Conservation (phyloP, 495 filamentous ascomycete species). For the Tuber brumale region DNA sequence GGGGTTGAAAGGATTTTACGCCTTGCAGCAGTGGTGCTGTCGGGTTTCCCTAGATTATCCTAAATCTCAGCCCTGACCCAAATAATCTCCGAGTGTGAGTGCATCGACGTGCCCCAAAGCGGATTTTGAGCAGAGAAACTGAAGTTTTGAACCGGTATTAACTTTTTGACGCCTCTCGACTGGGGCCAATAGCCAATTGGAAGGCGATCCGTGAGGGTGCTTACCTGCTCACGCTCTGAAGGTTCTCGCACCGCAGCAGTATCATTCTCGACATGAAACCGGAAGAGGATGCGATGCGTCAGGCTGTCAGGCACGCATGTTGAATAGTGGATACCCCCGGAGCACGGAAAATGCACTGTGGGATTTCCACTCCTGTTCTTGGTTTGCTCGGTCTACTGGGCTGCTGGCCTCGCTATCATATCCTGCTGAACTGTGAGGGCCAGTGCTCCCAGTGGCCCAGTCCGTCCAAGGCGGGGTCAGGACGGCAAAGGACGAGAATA, state of each 20-base stretch:
- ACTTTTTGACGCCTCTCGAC: neutral
- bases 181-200: no score
- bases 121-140: neutral
- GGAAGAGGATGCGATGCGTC: no score
- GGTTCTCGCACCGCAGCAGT: neutral
- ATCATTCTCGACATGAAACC: neutral
- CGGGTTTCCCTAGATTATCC: neutral
- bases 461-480: no score
- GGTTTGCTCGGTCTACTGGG: neutral
- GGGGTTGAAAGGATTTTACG: neutral
- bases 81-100: neutral
- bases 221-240: neutral
- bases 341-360: neutral
- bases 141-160: neutral
- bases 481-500: no score
- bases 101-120: neutral
- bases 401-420: neutral
- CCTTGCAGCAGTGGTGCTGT: neutral
- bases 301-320: no score
- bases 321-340: neutral
- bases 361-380: neutral
- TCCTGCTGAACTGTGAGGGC: neutral
- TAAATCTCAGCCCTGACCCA: neutral
- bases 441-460: no score
- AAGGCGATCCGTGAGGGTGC: neutral